Evolutionary conservation across 2,329 filamentous ascomycete genomes (phyloP).

Genomic region (Diaporthe sp.): DNA sequence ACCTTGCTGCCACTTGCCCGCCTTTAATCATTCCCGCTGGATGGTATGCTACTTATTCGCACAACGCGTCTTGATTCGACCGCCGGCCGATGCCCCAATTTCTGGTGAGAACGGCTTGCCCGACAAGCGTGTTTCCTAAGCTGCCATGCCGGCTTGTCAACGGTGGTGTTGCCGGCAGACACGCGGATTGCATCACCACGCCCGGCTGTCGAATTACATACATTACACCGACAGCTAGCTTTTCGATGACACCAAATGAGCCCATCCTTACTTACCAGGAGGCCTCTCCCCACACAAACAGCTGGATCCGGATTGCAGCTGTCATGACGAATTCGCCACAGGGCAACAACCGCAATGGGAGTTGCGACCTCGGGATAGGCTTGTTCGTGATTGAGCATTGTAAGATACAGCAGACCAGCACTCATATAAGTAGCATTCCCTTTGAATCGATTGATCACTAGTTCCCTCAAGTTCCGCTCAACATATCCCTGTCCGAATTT

Average conservation of each 20-base stretch:
- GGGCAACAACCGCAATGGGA: neutral
- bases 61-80: neutral
- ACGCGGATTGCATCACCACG: neutral
- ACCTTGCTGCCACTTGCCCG: conserved; percentile 3
- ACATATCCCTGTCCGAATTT: neutral
- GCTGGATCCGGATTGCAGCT: neutral
- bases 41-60: neutral
- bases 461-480: neutral
- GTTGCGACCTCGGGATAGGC: neutral
- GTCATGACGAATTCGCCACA: neutral
- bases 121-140: neutral
- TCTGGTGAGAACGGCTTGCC: neutral
- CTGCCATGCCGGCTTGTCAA: neutral
- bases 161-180: neutral
- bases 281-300: neutral
- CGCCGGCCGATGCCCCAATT: neutral
- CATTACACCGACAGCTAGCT: neutral
- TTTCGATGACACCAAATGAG: neutral
- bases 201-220: neutral
- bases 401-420: neutral
- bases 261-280: neutral
- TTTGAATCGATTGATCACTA: neutral
- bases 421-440: neutral
- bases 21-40: neutral
- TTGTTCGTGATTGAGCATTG: neutral